Evolutionary conservation across 2,329 filamentous ascomycete genomes (phyloP).

Genomic region (Neofusicoccum kwambonambiense): DNA sequence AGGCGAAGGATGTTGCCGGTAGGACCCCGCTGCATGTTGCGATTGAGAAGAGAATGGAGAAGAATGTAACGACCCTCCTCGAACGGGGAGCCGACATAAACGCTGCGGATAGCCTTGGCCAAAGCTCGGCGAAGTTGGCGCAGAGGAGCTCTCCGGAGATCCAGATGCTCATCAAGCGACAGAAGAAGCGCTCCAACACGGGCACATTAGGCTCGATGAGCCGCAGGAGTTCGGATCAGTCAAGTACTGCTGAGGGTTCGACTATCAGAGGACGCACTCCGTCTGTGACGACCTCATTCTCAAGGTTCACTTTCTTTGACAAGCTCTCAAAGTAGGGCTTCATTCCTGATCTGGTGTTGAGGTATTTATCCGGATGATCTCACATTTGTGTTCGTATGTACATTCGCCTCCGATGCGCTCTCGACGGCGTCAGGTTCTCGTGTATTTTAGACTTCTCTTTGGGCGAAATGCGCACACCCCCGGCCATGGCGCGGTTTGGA

Average conservation of each 20-base stretch:
- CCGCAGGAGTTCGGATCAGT: constrained; percentile 8
- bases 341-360: not conserved
- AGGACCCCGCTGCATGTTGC: constrained; percentile 11
- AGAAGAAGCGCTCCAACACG: not conserved
- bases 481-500: not conserved
- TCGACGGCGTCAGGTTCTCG: no score
- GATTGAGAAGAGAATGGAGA: constrained; percentile 7
- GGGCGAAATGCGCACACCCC: not conserved
- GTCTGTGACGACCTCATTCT: not conserved
- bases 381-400: no score
- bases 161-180: not conserved
- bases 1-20: constrained; percentile 10
- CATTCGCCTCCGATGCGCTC: no score
- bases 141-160: constrained; percentile 12
- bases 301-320: not conserved
- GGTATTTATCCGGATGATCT: no score
- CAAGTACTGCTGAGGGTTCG: not conserved
- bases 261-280: not conserved
- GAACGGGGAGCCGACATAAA: constrained; percentile 12
- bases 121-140: constrained; percentile 1
- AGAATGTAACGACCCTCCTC: not conserved
- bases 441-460: not conserved
- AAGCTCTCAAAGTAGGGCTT: not conserved
- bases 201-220: not conserved
- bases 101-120: not conserved